Evolutionary conservation across 2,329 filamentous ascomycete genomes (phyloP).

Genomic region (Rhynchosporium secalis): DNA sequence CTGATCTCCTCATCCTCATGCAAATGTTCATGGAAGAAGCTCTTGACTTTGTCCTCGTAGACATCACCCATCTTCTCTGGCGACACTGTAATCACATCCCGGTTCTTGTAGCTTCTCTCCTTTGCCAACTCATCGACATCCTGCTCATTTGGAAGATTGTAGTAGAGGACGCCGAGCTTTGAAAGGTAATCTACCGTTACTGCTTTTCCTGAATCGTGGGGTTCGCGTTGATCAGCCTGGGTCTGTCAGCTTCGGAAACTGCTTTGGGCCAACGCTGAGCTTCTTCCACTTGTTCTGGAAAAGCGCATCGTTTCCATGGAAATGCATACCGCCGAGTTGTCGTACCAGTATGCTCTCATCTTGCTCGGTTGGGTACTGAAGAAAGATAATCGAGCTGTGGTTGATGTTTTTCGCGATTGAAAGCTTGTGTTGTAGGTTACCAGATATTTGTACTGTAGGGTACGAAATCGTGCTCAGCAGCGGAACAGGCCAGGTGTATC

Average conservation of each 20-base stretch:
- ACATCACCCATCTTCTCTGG: constrained; percentile 79
- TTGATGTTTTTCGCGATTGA: background rate
- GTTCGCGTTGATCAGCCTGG: constrained; percentile 88
- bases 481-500: too few relatives aligned
- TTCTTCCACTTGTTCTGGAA: background rate
- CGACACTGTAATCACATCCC: constrained; percentile 88
- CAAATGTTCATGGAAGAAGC: constrained; percentile 91
- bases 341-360: constrained; percentile 73
- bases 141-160: constrained; percentile 61
- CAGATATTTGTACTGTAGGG: background rate
- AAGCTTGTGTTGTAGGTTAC: background rate
- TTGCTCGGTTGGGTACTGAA: constrained; percentile 32
- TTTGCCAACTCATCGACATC: constrained; percentile 73
- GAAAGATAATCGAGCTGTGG: background rate
- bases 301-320: background rate
- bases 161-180: constrained; percentile 79
- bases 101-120: constrained; percentile 85
- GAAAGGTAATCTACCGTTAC: constrained; percentile 66
- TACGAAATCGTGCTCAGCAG: too few relatives aligned
- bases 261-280: constrained; percentile 10
- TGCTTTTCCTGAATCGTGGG: constrained; percentile 79
- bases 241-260: constrained; percentile 23
- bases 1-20: constrained; percentile 99
- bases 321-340: constrained; percentile 59
- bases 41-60: constrained; percentile 93